phyloP scores from a whole-genome alignment of 148 eudicot genomes.

The Amaranthus palmeri region DNA sequence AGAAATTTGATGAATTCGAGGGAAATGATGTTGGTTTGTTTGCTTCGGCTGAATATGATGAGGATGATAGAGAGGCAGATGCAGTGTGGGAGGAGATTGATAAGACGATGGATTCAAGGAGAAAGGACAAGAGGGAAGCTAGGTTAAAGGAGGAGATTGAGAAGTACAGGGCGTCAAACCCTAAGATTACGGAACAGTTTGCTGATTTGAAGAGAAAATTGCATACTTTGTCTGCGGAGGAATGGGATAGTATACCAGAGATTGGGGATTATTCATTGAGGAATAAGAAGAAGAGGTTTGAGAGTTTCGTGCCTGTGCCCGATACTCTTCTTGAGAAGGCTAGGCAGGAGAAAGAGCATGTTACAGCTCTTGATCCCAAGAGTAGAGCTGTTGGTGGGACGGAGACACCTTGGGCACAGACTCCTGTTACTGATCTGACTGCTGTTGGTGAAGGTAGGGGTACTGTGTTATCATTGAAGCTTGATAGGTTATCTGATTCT shows the following conservation, averaged over 20 bases:
- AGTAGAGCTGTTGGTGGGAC: conserved; percentile 84
- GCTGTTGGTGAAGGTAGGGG: conserved; percentile 99
- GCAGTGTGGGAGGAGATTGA: conserved; percentile 82
- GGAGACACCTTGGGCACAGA: conserved; percentile 85
- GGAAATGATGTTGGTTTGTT: conserved; percentile 94
- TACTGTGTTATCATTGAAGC: conserved; percentile 82
- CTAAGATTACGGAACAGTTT: conserved; percentile 88
- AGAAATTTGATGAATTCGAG: conserved; percentile 96
- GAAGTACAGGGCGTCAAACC: conserved; percentile 80
- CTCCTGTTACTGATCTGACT: conserved; percentile 90
- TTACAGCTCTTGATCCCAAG: conserved; percentile 85
- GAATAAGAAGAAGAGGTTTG: conserved; percentile 89
- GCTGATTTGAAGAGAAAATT: conserved; percentile 89
- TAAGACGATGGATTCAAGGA: conserved; percentile 76
- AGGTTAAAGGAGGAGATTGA: conserved; percentile 88
- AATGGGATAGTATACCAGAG: conserved; percentile 92
- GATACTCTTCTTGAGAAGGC: conserved; percentile 93
- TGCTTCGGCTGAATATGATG: conserved; percentile 88
- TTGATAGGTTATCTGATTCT: conserved; percentile 83
- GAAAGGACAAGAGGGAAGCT: conserved; percentile 92
- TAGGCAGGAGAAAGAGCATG: conserved; percentile 89
- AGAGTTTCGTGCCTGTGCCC: conserved; percentile 91
- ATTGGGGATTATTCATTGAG: conserved; percentile 85
- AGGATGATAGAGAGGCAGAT: conserved; percentile 93
- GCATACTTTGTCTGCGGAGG: conserved; percentile 49